Base-by-base conservation (phyloP, 1,284 basidiomycete genomes). In the Tilletia caries region DNA sequence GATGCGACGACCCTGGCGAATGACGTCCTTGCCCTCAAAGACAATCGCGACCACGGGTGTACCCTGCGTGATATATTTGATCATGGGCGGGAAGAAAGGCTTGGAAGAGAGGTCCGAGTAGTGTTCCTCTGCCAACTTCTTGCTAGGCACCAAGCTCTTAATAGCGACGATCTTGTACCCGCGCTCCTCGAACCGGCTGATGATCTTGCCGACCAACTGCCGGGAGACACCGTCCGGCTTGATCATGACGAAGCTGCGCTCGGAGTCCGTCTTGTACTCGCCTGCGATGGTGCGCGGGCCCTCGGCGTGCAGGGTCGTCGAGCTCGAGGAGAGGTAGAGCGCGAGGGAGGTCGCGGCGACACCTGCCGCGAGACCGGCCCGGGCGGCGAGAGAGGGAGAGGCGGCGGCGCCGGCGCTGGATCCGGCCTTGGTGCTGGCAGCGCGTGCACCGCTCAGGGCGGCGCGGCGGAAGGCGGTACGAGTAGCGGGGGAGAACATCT, bases 211-310 rank as follows among this genome's bases (percentile, higher is more conserved):
- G 48, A 81, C 76, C 48, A 81, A 75, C 71, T 79, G 78, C 58
- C 79, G 75, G 33, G 76, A 76, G 60, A 68, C 68, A 37, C 77
- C 79, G 73, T 81, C 79, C 37, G 79, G 79, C 74, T 81, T 78
- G 68, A 85, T 84, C 85, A 86, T 86, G 78, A 86, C 79, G 75
- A 85, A 86, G 66, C 84, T 84, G 68, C 83, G 78, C 79, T 86
- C 85, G 43, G 80, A 76, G 50, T 76, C 77, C 44, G 84, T 86
- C 33, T 83, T 82, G 76, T 84, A 83, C 76, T 85, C 84, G 52
- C 85, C 85, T n/a, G 85, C 84, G 68, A 85, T 84, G 70, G 84
- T 85, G 77, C 81, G 82, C 54, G 81, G 71, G 58, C 83, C 84
- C 71, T 85, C 85, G 68, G 85, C 81, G 67, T 75, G 74, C 43